phyloP scores from a whole-genome alignment of 2,329 filamentous ascomycete genomes.

The Hypomyces perniciosus region DNA sequence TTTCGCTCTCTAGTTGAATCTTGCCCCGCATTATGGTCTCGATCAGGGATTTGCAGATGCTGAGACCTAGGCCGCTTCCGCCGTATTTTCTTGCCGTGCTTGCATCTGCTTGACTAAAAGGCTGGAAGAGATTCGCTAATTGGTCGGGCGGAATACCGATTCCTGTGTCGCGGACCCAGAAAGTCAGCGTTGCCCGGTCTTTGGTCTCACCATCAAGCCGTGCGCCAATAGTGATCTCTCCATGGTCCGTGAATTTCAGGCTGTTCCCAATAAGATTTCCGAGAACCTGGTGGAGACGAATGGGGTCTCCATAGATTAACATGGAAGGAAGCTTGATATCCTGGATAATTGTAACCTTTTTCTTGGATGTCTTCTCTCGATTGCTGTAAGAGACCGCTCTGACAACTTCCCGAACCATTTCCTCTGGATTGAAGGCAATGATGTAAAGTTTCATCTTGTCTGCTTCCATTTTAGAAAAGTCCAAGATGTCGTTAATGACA shows the following conservation, averaged over 20 bases:
- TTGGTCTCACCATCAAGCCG: conserved; percentile 64
- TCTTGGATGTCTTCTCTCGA: conserved; percentile 54
- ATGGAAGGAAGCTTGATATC: conserved; percentile 73
- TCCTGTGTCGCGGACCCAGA: conserved; percentile 83
- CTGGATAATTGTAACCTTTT: conserved; percentile 58
- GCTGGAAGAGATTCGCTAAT: conserved; percentile 79
- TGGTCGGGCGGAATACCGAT: conserved; percentile 84
- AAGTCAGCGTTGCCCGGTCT: conserved; percentile 67
- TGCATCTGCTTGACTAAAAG: conserved; percentile 87
- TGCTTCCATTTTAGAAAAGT: conserved; percentile 91
- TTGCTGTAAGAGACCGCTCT: conserved; percentile 62
- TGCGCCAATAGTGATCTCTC: conserved; percentile 78
- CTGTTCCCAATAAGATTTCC: conserved; percentile 89
- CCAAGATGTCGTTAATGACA: conserved; percentile 93
- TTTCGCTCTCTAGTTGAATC: conserved; percentile 74
- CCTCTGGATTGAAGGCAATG: conserved; percentile 60
- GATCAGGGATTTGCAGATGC: conserved; percentile 91
- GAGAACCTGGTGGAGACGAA: conserved; percentile 60
- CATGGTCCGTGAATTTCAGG: conserved; percentile 86
- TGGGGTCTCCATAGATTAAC: conserved; percentile 60
- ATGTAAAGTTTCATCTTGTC: conserved; percentile 79
- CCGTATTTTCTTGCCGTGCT: conserved; percentile 88
- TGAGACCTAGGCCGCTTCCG: conserved; percentile 82
- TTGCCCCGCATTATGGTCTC: conserved; percentile 85
- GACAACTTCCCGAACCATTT: conserved; percentile 62